Evolutionary conservation across 2,329 filamentous ascomycete species (phyloP).

Genomic region (Alternaria hordeiaustralica): DNA sequence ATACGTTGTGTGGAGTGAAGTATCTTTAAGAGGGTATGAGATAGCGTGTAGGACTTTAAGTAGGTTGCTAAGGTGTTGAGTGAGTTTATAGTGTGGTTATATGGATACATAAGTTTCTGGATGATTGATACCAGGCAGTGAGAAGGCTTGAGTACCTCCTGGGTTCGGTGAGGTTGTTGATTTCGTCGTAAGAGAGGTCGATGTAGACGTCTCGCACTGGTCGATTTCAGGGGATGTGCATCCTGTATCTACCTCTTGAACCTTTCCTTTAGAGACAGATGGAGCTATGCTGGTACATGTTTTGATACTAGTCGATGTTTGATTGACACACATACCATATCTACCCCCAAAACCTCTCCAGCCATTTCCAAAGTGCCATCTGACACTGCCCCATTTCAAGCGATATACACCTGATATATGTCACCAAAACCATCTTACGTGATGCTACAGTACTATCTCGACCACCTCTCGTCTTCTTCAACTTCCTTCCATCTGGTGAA

Average conservation of each 20-base stretch:
- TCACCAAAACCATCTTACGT: rapidly evolving
- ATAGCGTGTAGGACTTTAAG: neutral
- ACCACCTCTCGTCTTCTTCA: neutral
- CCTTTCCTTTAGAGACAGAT: rapidly evolving
- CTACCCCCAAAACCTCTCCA: neutral
- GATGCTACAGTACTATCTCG: neutral
- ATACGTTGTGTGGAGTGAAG: neutral
- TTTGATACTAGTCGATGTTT: neutral
- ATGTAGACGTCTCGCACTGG: neutral
- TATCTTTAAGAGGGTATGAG: neutral
- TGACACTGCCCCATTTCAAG: neutral
- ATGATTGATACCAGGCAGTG: neutral
- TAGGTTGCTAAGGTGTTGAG: neutral
- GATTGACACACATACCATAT: neutral
- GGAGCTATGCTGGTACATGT: neutral
- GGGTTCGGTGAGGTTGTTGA: rapidly evolving
- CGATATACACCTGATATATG: neutral
- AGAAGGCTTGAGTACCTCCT: neutral
- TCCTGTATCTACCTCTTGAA: neutral
- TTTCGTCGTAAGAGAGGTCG: neutral
- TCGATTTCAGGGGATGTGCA: neutral
- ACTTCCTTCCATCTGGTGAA: neutral
- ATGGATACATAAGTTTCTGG: neutral
- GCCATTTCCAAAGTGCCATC: neutral
- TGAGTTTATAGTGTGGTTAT: rapidly evolving